Evolutionary conservation across 805 yeast species (phyloP), one percentile per base, ranked within the genome.

Genomic region (Ogataea ramenticola): DNA sequence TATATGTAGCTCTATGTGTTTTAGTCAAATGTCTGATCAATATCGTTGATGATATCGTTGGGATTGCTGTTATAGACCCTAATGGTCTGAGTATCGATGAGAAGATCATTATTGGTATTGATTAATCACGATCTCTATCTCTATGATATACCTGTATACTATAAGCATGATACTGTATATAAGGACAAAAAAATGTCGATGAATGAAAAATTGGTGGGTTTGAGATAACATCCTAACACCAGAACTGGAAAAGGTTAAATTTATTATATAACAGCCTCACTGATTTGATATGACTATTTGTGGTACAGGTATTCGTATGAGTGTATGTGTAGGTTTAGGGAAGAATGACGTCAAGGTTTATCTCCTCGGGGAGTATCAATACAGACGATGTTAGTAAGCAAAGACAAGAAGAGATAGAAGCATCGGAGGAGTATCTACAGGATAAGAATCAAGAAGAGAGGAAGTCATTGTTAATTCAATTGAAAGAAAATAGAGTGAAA

Each of bases 1-100:
- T 87, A 40, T 89, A 89, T 6, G 95, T 82, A 22, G 95, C 87
- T 58, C 87, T 81, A 60, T 87, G 93, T 3, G 96, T 80, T 62
- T 88, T 85, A 74, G 81, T 79, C 51, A 68, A 46, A 39, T 53
- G 53, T 55, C 62, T 56, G n/a, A 52, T 50, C 44, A 49, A 37
- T 10, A 43, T 24, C 29, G 44, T 40, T 7, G 39, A 29, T 29
- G 32, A 14, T 15, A 29, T 10, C 7, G 32, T 14, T 29, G 9
- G 16, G n/a, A 15, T 8, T 22, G 39, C 11, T 11, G 30, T 17
- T 30, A 36, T 22, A 7, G 17, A 16, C 36, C 11, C 21, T 5
- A 33, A 20, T 33, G 36, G 36, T 17, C 21, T 33, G 10, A 33
- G 19, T 15, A n/a, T 15, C 20, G 15, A 15, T 12, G 20, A 4